Percentiles rank a stretch among this genome's conserved stretches.
Conservation (phyloP, 1,139 yeast species). For the Taphrina populina region DNA sequence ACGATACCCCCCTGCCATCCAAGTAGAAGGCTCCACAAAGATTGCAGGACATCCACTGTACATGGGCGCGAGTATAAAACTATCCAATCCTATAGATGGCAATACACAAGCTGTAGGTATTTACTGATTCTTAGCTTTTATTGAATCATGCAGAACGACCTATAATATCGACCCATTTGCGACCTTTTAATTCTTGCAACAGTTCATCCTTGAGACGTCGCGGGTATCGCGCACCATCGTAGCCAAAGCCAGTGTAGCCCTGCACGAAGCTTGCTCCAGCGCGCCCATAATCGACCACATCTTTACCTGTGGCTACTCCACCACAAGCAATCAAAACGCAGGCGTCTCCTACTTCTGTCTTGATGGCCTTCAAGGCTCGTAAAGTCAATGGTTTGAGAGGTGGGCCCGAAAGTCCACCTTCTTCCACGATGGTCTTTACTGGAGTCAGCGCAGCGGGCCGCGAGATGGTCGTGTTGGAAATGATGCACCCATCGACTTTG, state of each 20-base stretch:
- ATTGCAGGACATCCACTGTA: no score
- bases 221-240: conserved; percentile 87
- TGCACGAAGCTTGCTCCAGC: conserved; percentile 92
- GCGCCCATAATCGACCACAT: conserved; percentile 84
- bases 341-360: conserved; percentile 53
- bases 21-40: no score
- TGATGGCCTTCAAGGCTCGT: conserved; percentile 64
- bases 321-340: conserved; percentile 85
- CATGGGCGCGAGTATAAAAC: no score
- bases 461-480: conserved; percentile 85
- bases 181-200: conserved; percentile 64
- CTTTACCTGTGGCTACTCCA: conserved; percentile 80
- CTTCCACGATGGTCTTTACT: conserved; percentile 48
- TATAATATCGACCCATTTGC: conserved; percentile 77
- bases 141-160: conserved; percentile 29
- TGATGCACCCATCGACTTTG: conserved; percentile 83
- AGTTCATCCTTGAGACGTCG: conserved; percentile 75
- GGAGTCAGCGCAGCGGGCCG: conserved; percentile 53
- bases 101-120: no score
- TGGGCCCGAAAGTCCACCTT: conserved; percentile 88
- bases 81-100: no score
- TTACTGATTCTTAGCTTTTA: not conserved
- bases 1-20: conserved; percentile 3
- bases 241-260: conserved; percentile 85
- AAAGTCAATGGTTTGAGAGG: conserved; percentile 84